phyloP scores from a whole-genome alignment of 2,329 filamentous ascomycete species.

The Penicillium glabrum region DNA sequence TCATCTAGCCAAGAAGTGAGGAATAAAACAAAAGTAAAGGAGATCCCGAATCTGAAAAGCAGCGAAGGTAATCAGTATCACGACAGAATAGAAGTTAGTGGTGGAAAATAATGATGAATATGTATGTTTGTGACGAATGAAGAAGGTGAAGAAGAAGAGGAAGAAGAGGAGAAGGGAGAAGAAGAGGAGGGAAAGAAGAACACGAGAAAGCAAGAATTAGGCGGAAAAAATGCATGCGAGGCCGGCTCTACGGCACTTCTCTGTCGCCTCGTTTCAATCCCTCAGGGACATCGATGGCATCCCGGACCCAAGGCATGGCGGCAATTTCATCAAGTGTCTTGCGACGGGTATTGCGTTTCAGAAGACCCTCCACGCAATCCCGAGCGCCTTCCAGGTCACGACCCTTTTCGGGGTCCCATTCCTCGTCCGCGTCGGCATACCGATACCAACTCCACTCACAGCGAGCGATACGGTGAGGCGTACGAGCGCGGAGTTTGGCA shows the following conservation, averaged over 20 bases:
- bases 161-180: neutral
- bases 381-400: slow-evolving; percentile 72
- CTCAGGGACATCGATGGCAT: slow-evolving; percentile 67
- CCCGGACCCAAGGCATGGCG: slow-evolving; percentile 71
- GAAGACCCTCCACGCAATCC: slow-evolving; percentile 75
- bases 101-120: neutral
- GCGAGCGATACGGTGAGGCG: slow-evolving; percentile 89
- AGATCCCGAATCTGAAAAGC: neutral
- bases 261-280: slow-evolving; percentile 55
- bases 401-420: slow-evolving; percentile 72
- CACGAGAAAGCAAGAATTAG: neutral
- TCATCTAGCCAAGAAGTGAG: slow-evolving; percentile 14
- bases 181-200: neutral
- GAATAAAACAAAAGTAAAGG: neutral
- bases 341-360: slow-evolving; percentile 78
- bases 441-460: slow-evolving; percentile 95
- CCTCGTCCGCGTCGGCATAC: slow-evolving; percentile 79
- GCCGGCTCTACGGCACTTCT: slow-evolving; percentile 46
- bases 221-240: slow-evolving; percentile 12
- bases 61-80: neutral
- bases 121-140: slow-evolving; percentile 5
- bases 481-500: slow-evolving; percentile 73
- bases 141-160: neutral
- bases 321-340: slow-evolving; percentile 74
- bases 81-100: neutral